Conservation (phyloP, 2,329 filamentous ascomycete genomes). For the Aspergillus pseudotamarii region DNA sequence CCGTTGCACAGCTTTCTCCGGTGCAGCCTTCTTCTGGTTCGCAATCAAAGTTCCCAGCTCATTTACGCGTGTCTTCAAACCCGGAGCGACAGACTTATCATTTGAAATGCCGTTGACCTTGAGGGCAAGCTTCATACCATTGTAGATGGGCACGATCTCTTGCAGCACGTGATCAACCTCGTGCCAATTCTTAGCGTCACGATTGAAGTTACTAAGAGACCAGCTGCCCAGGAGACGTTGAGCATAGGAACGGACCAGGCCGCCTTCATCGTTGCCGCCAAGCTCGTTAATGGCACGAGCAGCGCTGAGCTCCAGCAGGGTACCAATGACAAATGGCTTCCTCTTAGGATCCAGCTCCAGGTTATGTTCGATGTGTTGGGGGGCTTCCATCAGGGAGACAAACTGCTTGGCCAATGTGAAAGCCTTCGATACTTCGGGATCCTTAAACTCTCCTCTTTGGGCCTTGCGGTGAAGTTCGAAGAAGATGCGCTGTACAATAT, state of each 20-base stretch:
- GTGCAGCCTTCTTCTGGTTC: conserved; percentile 20
- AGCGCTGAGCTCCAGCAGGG: conserved; percentile 49
- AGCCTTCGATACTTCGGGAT: conserved; percentile 31
- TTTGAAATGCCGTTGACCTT: conserved; percentile 34
- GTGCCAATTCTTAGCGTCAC: conserved; percentile 23
- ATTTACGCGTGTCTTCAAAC: conserved; percentile 27
- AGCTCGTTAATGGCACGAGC: conserved; percentile 42
- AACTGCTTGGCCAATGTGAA: conserved; percentile 38
- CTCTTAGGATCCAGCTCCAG: conserved; percentile 38
- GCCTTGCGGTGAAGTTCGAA: conserved; percentile 42
- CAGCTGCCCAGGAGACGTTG: conserved; percentile 40
- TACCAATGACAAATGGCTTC: conserved; percentile 46
- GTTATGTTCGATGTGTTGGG: conserved; percentile 32
- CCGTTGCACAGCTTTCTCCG: conserved; percentile 19
- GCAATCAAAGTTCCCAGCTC: conserved; percentile 59
- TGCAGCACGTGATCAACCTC: conserved; percentile 30
- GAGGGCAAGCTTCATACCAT: conserved; percentile 45
- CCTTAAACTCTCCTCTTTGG: conserved; percentile 36
- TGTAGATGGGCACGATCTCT: conserved; percentile 40
- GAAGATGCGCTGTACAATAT: conserved; percentile 38
- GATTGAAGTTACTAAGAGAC: conserved; percentile 29
- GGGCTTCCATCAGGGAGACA: conserved; percentile 38
- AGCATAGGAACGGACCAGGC: conserved; percentile 44
- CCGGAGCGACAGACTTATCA: conserved; percentile 26
- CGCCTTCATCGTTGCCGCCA: conserved; percentile 42